These are phyloP conservation scores for Pseudohyphozyma bogoriensis DNA, from an alignment of 768 basidiomycete species.

Conservation along the genomic window DNA sequence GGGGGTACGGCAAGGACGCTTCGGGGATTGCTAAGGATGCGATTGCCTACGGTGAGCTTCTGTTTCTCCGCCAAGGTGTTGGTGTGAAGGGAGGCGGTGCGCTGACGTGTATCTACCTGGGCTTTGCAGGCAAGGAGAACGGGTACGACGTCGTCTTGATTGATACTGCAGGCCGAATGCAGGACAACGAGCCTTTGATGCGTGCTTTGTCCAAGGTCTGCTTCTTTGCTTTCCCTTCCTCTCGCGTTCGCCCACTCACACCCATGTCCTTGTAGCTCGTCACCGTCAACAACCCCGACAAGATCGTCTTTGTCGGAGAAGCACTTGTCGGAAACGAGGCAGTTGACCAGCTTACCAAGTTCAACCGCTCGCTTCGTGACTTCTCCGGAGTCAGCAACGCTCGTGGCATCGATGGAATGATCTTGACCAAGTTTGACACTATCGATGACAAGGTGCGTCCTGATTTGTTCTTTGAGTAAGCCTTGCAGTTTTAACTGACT, in stretches of 20 bases:
- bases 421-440: slow-evolving; percentile 98
- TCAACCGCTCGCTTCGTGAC: slow-evolving; percentile 84
- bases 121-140: slow-evolving; percentile 60
- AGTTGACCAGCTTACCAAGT: slow-evolving; percentile 93
- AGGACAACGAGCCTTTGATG: slow-evolving; percentile 99
- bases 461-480: not conserved
- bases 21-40: slow-evolving; percentile 96
- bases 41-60: slow-evolving; percentile 63
- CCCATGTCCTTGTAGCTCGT: slow-evolving; percentile 54
- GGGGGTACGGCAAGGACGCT: slow-evolving; percentile 98
- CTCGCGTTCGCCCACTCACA: not conserved
- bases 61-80: not conserved
- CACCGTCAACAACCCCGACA: slow-evolving; percentile 86
- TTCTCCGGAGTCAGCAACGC: slow-evolving; percentile 60
- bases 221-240: too few species aligned
- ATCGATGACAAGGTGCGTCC: slow-evolving; percentile 83
- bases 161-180: slow-evolving; percentile 97
- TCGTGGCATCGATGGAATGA: slow-evolving; percentile 96
- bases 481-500: not conserved
- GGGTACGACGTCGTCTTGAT: slow-evolving; percentile 94
- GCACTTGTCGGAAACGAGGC: slow-evolving; percentile 98
- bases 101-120: not conserved
- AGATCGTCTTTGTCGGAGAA: slow-evolving; percentile 95
- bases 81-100: not conserved
- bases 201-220: slow-evolving; percentile 85